A percentile compares a stretch with the other conserved stretches of the same genome.
Evolutionary conservation across 2,329 filamentous ascomycete genomes (phyloP).

Genomic region (Coniochaeta sp.): DNA sequence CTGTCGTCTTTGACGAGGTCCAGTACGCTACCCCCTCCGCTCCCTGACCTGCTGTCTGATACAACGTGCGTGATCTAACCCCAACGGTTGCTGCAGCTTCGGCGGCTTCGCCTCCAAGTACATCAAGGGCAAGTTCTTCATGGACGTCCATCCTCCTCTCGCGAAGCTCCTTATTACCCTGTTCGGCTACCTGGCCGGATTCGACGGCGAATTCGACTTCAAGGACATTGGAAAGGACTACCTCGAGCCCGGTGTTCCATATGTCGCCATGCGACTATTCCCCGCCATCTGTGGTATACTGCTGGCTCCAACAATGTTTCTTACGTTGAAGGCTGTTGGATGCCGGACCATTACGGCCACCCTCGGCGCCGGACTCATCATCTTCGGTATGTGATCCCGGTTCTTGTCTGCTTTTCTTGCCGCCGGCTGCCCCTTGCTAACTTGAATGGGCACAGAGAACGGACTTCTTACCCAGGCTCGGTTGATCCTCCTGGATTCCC

Average conservation of each 20-base stretch:
- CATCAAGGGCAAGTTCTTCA: slow-evolving; percentile 98
- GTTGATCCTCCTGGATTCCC: slow-evolving; percentile 91
- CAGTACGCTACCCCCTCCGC: slow-evolving; percentile 65
- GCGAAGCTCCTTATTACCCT: slow-evolving; percentile 96
- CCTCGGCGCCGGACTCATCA: slow-evolving; percentile 77
- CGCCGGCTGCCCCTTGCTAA: slow-evolving; percentile 19
- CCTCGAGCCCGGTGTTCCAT: slow-evolving; percentile 86
- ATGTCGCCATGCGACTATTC: slow-evolving; percentile 94
- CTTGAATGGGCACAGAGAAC: slow-evolving; percentile 63
- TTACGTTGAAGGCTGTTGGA: slow-evolving; percentile 85
- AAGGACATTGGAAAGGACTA: slow-evolving; percentile 99
- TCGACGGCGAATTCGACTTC: slow-evolving; percentile 94
- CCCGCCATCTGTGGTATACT: slow-evolving; percentile 85
- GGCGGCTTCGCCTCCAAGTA: slow-evolving; percentile 98
- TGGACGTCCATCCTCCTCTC: slow-evolving; percentile 98
- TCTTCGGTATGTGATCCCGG: slow-evolving; percentile 64
- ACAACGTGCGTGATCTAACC: slow-evolving; percentile 11
- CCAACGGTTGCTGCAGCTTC: slow-evolving; percentile 56
- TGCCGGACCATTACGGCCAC: slow-evolving; percentile 81
- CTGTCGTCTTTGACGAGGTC: slow-evolving; percentile 98
- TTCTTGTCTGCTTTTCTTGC: neutral
- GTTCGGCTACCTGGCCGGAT: slow-evolving; percentile 89
- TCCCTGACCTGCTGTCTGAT: slow-evolving; percentile 1
- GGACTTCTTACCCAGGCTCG: slow-evolving; percentile 91
- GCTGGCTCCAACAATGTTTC: slow-evolving; percentile 85